Base-by-base conservation (phyloP, 176 grass and related monocot genomes). In the Tillandsia fasciculata region DNA sequence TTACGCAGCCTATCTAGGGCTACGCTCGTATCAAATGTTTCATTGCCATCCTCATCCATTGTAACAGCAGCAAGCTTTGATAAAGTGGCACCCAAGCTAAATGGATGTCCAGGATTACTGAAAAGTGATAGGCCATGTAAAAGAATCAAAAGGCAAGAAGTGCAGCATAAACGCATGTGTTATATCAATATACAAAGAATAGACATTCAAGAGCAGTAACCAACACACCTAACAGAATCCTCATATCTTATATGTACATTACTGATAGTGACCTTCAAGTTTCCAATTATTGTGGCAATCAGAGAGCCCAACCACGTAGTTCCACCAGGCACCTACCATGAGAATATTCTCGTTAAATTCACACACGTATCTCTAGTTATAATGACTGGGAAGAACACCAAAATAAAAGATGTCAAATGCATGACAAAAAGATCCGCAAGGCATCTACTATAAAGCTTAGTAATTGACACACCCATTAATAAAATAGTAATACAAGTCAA, bases 211-310 rank as follows among this genome's bases (percentile, higher is more conserved):
- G 74, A 59, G 48, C 26, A 49, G 70, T 10, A 77, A 59, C 67
- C 33, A 56, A 57, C 65, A 68, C 74, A 96, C 93, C 93, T 97
- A 77, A 90, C 54, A 81, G 89, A 85, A 75, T 97, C 93, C 80
- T 97, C 93, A 77, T 92, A 97, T 88, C 93, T 91, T 72, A 97
- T 90, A 74, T 97, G 93, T 56, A 97, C 89, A 50, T 97, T 92
- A 78, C 89, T 92, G 56, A 97, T 92, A 66, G 89, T 97, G 72
- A 97, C 83, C 92, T 97, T 97, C 63, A 97, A 86, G 72, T 97
- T 97, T 78, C 93, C 93, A 69, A 97, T 87, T 64, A 97, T 89
- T 76, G 93, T 97, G 29, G 86, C 83, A 74, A 91, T 83, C 28
- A 97, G 80, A 82, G 87, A 89, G 78, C 88, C 85, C 49, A 97